Evolutionary conservation across 2,329 filamentous ascomycete genomes (phyloP), one percentile per base, ranked within the genome.

Genomic region (Alternaria burnsii): DNA sequence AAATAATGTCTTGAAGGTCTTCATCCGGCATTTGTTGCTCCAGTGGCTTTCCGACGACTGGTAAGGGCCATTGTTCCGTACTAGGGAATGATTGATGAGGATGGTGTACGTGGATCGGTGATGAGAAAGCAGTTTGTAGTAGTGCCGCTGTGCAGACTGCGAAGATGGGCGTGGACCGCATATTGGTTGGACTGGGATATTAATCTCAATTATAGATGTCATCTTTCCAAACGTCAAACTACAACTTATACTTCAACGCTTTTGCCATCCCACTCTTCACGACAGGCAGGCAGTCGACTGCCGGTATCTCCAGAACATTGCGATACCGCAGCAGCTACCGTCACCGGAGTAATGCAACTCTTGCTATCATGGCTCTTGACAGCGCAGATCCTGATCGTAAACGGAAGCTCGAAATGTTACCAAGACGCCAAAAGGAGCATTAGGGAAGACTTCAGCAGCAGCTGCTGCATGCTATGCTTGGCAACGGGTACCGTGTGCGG

Each of bases 1-100:
- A 62, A 7, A 82, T 58, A 59, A 82, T 76, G 9, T 66, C 55
- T 52, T 73, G 70, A 12, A 81, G 65, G 44, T 80, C 77, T n/a
- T 67, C 66, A 55, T 79, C 75, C 4, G 79, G 78, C 30, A 69
- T 56, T 61, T 81, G 79, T 16, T 78, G 77, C 40, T 70, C 58
- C 2, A 80, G 55, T 8, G 66, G 62, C 28, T 67, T 59, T 2
- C 76, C 75, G 11, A 78, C 62, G 1, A 66, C 68, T 3, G 73
- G 70, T 2, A 72, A 63, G n/a, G 79, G 79, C 80, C 79, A 81
- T 66, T 71, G 63, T 9, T 60, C 55, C 18, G 59, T 63, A 43
- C 59, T 63, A 3, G 66, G 65, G 24, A 60, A 68, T 4, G 52
- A 55, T 14, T 64, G 52, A 41, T 59, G 59, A 9, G 52, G 38